phyloP scores from a whole-genome alignment of 352 stramenopile genomes.

The Globisporangium paroecandrum region DNA sequence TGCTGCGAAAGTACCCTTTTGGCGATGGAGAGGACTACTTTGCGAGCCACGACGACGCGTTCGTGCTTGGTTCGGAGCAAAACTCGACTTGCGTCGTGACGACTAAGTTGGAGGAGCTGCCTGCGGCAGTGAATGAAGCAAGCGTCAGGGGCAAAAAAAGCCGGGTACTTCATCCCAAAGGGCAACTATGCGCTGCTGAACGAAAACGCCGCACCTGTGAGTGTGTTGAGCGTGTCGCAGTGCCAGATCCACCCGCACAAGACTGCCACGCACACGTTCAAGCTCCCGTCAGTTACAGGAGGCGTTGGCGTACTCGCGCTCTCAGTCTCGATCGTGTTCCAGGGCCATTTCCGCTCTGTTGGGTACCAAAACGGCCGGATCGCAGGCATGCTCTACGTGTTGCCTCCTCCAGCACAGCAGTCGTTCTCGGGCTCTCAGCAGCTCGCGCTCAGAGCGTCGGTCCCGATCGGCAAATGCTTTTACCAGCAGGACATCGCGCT shows the following conservation, averaged over 20 bases:
- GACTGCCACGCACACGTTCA: constrained; percentile 60
- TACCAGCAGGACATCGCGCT: constrained; percentile 50
- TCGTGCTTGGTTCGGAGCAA: constrained; percentile 17
- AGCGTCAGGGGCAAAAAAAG: constrained; percentile 8
- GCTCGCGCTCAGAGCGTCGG: constrained; percentile 16
- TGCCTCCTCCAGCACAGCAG: constrained; percentile 25
- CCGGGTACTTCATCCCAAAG: constrained; percentile 19
- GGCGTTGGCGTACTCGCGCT: constrained; percentile 46
- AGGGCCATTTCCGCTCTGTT: constrained; percentile 65
- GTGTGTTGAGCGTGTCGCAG: constrained; percentile 39
- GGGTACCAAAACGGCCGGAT: constrained; percentile 75
- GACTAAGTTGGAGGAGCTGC: constrained; percentile 32
- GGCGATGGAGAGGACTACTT: constrained; percentile 66
- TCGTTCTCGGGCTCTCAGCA: background rate
- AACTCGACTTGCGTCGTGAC: constrained; percentile 13
- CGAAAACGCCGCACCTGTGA: constrained; percentile 23
- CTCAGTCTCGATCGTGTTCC: constrained; percentile 62
- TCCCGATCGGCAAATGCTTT: constrained; percentile 58
- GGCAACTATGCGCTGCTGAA: constrained; percentile 32
- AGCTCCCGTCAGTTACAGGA: constrained; percentile 29
- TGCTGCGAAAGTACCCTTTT: constrained; percentile 72
- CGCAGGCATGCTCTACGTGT: constrained; percentile 72
- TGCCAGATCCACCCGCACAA: constrained; percentile 59
- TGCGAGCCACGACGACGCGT: constrained; percentile 37
- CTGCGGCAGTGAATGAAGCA: constrained; percentile 26